These are phyloP conservation scores for Claviceps sp. DNA, from an alignment of 2,329 filamentous ascomycete species.

Conservation along the genomic window DNA sequence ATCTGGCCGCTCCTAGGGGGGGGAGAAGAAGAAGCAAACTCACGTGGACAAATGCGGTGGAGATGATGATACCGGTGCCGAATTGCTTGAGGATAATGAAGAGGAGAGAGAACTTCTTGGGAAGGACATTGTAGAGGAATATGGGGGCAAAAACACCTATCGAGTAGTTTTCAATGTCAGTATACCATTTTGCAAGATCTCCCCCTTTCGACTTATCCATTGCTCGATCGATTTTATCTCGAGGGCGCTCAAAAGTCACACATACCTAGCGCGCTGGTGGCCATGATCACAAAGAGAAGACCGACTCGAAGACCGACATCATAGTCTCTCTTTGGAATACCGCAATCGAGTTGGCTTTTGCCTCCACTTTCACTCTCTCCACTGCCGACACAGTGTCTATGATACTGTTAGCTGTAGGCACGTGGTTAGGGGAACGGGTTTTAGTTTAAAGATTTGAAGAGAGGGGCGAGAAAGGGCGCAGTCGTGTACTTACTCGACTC, in stretches of 20 bases:
- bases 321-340: slow-evolving; percentile 39
- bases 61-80: slow-evolving; percentile 59
- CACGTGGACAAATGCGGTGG: slow-evolving; percentile 57
- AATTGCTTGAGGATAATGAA: slow-evolving; percentile 60
- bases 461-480: not conserved
- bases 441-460: not conserved
- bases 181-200: not conserved
- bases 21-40: slow-evolving; percentile 13
- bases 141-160: slow-evolving; percentile 52
- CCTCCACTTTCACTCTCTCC: slow-evolving; percentile 24
- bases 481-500: slow-evolving; percentile 47
- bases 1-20: not conserved
- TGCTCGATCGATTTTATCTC: not conserved
- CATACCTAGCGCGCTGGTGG: slow-evolving; percentile 50
- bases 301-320: slow-evolving; percentile 56
- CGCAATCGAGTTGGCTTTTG: slow-evolving; percentile 26
- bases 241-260: not conserved
- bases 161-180: not conserved
- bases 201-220: not conserved
- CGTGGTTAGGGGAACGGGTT: not conserved
- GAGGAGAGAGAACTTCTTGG: slow-evolving; percentile 31
- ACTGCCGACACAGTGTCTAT: slow-evolving; percentile 43
- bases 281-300: slow-evolving; percentile 57
- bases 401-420: slow-evolving; percentile 4
- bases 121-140: slow-evolving; percentile 43